phyloP scores from a whole-genome alignment of 805 yeast species.

The Yarrowia keelungensis region DNA sequence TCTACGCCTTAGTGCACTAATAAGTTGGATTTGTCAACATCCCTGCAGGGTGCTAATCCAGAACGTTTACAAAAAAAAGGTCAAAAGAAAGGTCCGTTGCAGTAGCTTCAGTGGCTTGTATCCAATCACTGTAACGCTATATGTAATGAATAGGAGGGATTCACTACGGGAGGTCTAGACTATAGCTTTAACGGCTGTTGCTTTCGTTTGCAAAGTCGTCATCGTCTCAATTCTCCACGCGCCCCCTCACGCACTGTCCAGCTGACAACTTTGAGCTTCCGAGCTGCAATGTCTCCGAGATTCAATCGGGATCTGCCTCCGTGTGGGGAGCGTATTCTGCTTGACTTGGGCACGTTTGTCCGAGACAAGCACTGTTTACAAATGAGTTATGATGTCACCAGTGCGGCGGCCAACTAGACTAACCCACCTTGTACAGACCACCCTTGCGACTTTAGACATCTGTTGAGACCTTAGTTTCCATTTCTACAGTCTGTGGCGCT shows the following conservation, averaged over 20 bases:
- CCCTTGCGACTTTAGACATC: too few relatives aligned
- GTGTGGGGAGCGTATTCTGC: neutral
- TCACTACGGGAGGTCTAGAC: too few relatives aligned
- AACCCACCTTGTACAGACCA: too few relatives aligned
- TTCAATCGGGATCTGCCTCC: neutral
- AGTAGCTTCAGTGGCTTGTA: conserved; percentile 2
- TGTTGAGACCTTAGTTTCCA: too few relatives aligned
- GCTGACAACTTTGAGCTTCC: conserved; percentile 21
- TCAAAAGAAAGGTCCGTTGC: neutral
- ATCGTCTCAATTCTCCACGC: too few relatives aligned
- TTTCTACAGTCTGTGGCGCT: neutral
- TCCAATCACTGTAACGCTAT: neutral
- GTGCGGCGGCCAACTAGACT: too few relatives aligned
- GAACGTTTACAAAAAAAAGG: neutral
- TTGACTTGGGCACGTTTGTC: too few relatives aligned
- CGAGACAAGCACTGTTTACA: too few relatives aligned
- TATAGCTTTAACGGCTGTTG: too few relatives aligned
- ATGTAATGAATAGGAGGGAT: neutral
- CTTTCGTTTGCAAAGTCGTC: too few relatives aligned
- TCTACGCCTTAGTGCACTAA: neutral
- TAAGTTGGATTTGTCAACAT: conserved; percentile 4
- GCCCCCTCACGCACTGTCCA: neutral
- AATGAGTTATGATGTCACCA: too few relatives aligned
- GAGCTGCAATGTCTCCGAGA: neutral
- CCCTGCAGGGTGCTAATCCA: neutral